Conservation (phyloP, 2,329 filamentous ascomycete genomes). For the Diaporthe citrichinensis region DNA sequence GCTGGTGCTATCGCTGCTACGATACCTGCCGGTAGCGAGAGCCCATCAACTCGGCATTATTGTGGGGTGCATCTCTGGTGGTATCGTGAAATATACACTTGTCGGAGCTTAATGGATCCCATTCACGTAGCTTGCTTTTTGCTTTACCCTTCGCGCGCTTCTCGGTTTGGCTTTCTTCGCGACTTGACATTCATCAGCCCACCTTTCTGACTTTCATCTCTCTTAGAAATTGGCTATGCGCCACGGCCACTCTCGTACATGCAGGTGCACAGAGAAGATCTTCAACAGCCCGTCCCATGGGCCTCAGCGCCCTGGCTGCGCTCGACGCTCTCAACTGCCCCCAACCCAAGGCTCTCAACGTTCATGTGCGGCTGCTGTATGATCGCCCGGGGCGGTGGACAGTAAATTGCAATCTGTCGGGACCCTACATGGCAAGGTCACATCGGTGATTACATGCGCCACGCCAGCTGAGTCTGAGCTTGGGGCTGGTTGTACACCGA, state of each 20-base stretch:
- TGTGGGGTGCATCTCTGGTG: slow-evolving; percentile 25
- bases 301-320: slow-evolving; percentile 2
- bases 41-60: slow-evolving; percentile 26
- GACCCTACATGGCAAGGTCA: slow-evolving; percentile 24
- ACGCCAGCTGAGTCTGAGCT: slow-evolving; percentile 8
- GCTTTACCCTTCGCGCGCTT: not conserved
- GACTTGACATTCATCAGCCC: not conserved
- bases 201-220: slow-evolving; percentile 7
- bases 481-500: not conserved
- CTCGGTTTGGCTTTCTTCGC: not conserved
- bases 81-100: slow-evolving; percentile 1
- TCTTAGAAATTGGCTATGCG: not conserved
- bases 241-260: not conserved
- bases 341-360: not conserved
- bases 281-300: not conserved
- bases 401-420: slow-evolving; percentile 17
- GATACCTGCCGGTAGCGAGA: slow-evolving; percentile 22
- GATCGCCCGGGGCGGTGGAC: slow-evolving; percentile 20
- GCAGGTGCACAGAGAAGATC: not conserved
- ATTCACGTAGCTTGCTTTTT: not conserved
- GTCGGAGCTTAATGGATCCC: slow-evolving; percentile 5
- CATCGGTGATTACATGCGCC: slow-evolving; percentile 31
- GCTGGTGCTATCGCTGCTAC: slow-evolving; percentile 1
- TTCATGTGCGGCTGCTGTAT: slow-evolving; percentile 4
- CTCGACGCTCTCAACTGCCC: not conserved